Evolutionary conservation across 2,329 filamentous ascomycete genomes (phyloP).

Genomic region (Arthrinium puccinioides): DNA sequence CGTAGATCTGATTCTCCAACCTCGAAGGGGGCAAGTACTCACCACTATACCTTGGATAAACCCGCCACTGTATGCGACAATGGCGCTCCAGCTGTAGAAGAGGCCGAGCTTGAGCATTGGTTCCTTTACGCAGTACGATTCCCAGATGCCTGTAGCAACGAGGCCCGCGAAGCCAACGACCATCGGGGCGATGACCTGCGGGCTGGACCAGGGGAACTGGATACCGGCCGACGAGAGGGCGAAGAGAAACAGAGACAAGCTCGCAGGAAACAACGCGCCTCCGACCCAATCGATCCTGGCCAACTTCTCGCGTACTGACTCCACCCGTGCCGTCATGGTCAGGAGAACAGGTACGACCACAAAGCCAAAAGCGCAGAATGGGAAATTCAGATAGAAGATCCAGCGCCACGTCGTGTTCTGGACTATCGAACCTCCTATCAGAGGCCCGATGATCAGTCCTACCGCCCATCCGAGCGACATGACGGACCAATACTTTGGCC

Average conservation of each 20-base stretch:
- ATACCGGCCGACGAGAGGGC: slow-evolving; percentile 10
- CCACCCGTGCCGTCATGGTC: slow-evolving; percentile 20
- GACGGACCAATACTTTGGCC: slow-evolving; percentile 29
- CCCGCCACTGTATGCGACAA: slow-evolving; percentile 7
- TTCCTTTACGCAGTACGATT: slow-evolving; percentile 4
- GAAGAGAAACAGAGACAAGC: slow-evolving; percentile 6
- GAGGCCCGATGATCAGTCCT: slow-evolving; percentile 24
- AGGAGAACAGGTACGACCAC: slow-evolving; percentile 24
- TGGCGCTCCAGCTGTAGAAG: slow-evolving; percentile 5
- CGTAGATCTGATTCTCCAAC: too few species aligned
- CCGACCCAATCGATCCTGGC: slow-evolving; percentile 7
- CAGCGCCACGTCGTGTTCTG: slow-evolving; percentile 30
- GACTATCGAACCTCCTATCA: slow-evolving; percentile 21
- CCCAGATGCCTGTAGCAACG: slow-evolving; percentile 5
- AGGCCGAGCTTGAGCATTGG: slow-evolving; percentile 6
- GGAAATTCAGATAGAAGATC: slow-evolving; percentile 32
- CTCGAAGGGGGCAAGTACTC: background rate
- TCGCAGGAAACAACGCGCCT: slow-evolving; percentile 9
- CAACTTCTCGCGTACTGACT: slow-evolving; percentile 10
- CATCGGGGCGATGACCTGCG: slow-evolving; percentile 4
- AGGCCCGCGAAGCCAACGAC: slow-evolving; percentile 6
- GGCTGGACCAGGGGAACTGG: slow-evolving; percentile 5
- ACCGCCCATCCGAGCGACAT: slow-evolving; percentile 23
- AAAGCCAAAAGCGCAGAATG: slow-evolving; percentile 20
- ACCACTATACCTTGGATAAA: slow-evolving; percentile 8